A percentile compares a stretch with the other conserved stretches of the same genome.
These are phyloP conservation scores for Colletotrichum eleusines DNA, from an alignment of 2,329 filamentous ascomycete genomes.

Conservation along the genomic window DNA sequence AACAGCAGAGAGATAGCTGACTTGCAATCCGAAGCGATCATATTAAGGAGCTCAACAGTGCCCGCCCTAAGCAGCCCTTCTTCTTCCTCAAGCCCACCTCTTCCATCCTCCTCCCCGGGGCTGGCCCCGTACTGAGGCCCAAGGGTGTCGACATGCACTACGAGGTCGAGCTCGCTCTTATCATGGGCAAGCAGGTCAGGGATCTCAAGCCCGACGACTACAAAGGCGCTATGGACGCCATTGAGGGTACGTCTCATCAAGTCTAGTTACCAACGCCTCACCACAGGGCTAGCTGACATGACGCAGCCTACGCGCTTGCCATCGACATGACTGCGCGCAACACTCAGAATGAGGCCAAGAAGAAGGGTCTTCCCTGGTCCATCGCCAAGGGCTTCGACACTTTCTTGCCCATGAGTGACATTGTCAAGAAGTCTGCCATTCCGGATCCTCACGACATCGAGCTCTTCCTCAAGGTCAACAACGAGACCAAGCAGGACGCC, in stretches of 20 bases:
- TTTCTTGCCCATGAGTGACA: slow-evolving; percentile 87
- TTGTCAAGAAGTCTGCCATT: slow-evolving; percentile 84
- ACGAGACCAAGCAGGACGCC: slow-evolving; percentile 81
- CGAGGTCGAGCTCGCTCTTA: slow-evolving; percentile 91
- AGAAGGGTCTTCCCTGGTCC: slow-evolving; percentile 94
- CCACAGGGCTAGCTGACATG: slow-evolving; percentile 28
- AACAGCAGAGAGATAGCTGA: slow-evolving; percentile 45
- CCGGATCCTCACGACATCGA: slow-evolving; percentile 90
- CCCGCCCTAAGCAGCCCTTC: slow-evolving; percentile 92
- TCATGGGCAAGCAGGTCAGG: slow-evolving; percentile 84
- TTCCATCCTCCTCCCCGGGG: slow-evolving; percentile 82
- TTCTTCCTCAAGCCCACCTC: slow-evolving; percentile 98
- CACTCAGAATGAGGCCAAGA: slow-evolving; percentile 95
- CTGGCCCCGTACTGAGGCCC: slow-evolving; percentile 85
- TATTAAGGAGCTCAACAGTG: slow-evolving; percentile 90
- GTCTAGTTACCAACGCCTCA: not conserved
- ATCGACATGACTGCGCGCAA: slow-evolving; percentile 99
- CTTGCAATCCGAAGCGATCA: slow-evolving; percentile 75
- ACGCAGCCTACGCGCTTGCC: slow-evolving; percentile 82
- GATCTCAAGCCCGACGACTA: slow-evolving; percentile 82
- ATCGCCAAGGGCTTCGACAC: slow-evolving; percentile 99
- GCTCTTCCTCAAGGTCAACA: slow-evolving; percentile 88
- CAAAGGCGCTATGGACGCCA: slow-evolving; percentile 81
- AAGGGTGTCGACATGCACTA: slow-evolving; percentile 89
- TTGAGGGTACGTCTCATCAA: slow-evolving; percentile 72